These are phyloP conservation scores for Roridomyces roridus DNA, from an alignment of 768 basidiomycete species.

Conservation along the genomic window DNA sequence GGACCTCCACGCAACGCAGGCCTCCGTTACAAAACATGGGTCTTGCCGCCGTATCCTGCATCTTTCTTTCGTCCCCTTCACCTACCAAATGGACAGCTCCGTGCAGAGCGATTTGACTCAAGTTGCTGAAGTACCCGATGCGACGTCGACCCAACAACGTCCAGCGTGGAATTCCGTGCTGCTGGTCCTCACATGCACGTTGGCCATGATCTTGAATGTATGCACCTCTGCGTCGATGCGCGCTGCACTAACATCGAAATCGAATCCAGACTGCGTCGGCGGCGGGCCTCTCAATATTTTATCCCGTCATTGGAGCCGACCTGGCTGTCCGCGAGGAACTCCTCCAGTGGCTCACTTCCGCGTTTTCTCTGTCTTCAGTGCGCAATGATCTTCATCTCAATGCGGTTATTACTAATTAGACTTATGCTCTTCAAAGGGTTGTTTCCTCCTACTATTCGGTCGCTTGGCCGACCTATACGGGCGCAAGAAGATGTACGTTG, in stretches of 20 bases:
- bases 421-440: slow-evolving; percentile 48
- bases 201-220: slow-evolving; percentile 43
- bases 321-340: slow-evolving; percentile 46
- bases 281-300: slow-evolving; percentile 29
- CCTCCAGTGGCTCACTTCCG: slow-evolving; percentile 58
- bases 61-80: too few species aligned
- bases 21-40: too few species aligned
- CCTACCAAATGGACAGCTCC: too few species aligned
- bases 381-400: slow-evolving; percentile 18
- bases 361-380: slow-evolving; percentile 56
- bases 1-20: too few species aligned
- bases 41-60: too few species aligned
- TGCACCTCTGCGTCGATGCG: slow-evolving; percentile 15
- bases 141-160: too few species aligned
- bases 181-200: slow-evolving; percentile 32
- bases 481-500: slow-evolving; percentile 57
- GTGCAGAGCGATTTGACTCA: too few species aligned
- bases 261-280: too few species aligned
- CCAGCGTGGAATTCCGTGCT: slow-evolving; percentile 13
- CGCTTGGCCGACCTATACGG: slow-evolving; percentile 70
- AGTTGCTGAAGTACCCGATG: too few species aligned
- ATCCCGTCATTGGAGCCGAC: slow-evolving; percentile 39
- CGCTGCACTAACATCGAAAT: too few species aligned
- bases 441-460: slow-evolving; percentile 65
- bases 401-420: neutral